These are phyloP conservation scores for Lactifluus piperatus DNA, from an alignment of 768 basidiomycete species.

Conservation along the genomic window DNA sequence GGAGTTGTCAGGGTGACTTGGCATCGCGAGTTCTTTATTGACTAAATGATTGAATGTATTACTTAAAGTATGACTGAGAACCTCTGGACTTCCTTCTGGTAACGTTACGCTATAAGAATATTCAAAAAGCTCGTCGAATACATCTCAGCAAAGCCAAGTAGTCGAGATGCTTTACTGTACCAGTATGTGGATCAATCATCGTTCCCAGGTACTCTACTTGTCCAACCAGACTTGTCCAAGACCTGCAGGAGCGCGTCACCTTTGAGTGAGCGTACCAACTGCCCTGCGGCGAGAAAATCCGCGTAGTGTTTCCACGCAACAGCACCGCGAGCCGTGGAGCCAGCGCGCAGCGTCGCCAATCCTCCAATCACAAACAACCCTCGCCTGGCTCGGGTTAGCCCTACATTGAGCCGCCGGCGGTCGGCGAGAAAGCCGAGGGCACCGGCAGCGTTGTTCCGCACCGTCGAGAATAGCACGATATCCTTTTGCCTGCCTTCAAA, in stretches of 20 bases:
- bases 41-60: background rate
- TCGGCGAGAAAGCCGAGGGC: constrained; percentile 88
- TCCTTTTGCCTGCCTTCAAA: constrained; percentile 94
- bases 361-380: constrained; percentile 79
- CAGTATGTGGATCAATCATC: too few species aligned
- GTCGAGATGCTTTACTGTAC: too few species aligned
- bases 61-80: background rate
- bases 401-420: constrained; percentile 79
- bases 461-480: constrained; percentile 86
- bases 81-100: background rate
- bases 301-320: constrained; percentile 54
- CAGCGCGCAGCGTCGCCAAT: constrained; percentile 49
- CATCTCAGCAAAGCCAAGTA: too few species aligned
- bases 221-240: constrained; percentile 3
- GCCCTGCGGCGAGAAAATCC: constrained; percentile 42
- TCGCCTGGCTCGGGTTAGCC: constrained; percentile 79
- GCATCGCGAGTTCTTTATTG: background rate
- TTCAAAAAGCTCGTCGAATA: background rate
- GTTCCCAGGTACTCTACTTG: background rate
- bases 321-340: constrained; percentile 28
- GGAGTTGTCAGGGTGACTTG: constrained; percentile 8
- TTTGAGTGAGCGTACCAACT: constrained; percentile 42
- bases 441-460: constrained; percentile 69
- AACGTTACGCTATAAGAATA: background rate
- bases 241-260: constrained; percentile 25